Evolutionary conservation across 441 rosid species (phyloP), one percentile per base, ranked within the genome.

Genomic region (Gossypium gossypioides): DNA sequence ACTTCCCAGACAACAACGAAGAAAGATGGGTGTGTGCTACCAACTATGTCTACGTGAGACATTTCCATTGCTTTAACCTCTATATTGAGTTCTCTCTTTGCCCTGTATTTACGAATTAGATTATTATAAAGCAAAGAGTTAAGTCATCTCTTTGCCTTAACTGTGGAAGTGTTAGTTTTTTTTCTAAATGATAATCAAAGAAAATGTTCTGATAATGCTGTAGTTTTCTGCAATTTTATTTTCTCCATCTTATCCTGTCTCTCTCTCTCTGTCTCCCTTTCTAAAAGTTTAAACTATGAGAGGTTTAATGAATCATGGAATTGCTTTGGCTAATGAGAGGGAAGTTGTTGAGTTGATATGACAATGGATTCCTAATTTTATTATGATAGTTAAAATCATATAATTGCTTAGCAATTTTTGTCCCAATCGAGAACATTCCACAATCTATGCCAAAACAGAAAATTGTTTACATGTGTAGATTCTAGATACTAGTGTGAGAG

Each of bases 1-100:
- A 75, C 85, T 87, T 69, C 79, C 88, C 1, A 95, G 93, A 32
- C 97, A 88, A 74, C 97, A 85, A 73, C 87, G 95, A 21, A 87
- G 93, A 83, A 90, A 86, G 78, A 66, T 86, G 81, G 99, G 99
- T 94, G 70, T 54, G 82, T 76, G 69, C 64, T 71, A n/a, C 42
- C 44, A 55, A 64, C 71, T 70, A 24, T 61, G 52, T 74, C 16
- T 57, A 32, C 72, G 50, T 37, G 2, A 51, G 65, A 32, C 50
- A 55, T 72, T 51, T 27, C 64, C 32, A 67, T 52, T 77, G 29
- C 44, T 51, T 21, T n/a, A 46, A 52, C 29, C 16, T 69, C 54
- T 37, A 64, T 6, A 54, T n/a, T 34, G 29, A 24, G 61, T 5
- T 25, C 54, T 62, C 27, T 29, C 42, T 50, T 48, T 56, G 25